Evolutionary conservation across 495 filamentous ascomycete genomes (phyloP), one percentile per base, ranked within the genome.

Genomic region (Neurospora africana): DNA sequence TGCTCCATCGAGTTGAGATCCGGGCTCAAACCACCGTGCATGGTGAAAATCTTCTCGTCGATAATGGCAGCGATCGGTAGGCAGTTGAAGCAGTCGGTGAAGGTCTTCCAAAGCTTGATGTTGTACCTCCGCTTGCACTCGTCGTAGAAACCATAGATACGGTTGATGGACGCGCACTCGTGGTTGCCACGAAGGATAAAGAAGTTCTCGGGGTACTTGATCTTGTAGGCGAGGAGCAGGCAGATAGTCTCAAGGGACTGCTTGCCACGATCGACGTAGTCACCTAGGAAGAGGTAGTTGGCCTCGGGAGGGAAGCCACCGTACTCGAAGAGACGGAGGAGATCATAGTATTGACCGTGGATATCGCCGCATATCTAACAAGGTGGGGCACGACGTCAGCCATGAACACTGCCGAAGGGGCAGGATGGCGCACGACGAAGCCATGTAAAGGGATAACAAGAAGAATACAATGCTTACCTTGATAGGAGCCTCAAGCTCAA

Each of bases 91-190:
- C 95, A 99, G 79, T 99, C 95, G 43, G 95, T 99, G 80, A 99
- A 99, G 8, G 95, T 99, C 87, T 99, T 99, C 95, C 95, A 99
- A 74, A 99, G 90, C 89, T 99, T 99, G 86, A 99, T 99, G 86
- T 99, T 99, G 84, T 99, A 99, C 73, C 95, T 87, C 74, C 95
- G 90, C 87, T 99, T 99, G 89, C 95, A 99, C 83, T 99, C 95
- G 80, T 99, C 95, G 85, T 99, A 99, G 86, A 99, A 99, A 58
- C 95, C 95, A 77, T 99, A 99, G 84, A 99, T 99, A 82, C 95
- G 96, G 86, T 99, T 99, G 87, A 99, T 99, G 27, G 95, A 98
- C 33, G 95, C 95, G 84, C 95, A 99, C 81, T 99, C 95, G 85
- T 99, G 95, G 88, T 99, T 99, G 71, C 95, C 95, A 75, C 95